A percentile compares a stretch with the other conserved stretches of the same genome.
These are phyloP conservation scores for Rubus idaeus DNA, from an alignment of 306 rosid genomes.

Conservation along the genomic window DNA sequence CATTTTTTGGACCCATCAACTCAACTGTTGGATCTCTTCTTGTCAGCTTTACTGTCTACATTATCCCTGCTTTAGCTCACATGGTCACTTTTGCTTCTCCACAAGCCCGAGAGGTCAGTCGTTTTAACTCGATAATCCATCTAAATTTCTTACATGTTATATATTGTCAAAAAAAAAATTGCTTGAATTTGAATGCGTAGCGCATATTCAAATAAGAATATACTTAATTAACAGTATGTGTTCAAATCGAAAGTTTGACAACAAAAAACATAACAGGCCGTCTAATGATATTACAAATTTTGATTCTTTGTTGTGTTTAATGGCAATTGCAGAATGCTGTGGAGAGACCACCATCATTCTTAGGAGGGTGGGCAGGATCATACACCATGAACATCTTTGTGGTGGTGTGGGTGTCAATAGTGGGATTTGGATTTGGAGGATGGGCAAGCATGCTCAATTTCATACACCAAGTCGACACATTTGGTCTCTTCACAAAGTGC, in stretches of 20 bases:
- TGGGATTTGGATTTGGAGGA: slow-evolving; percentile 98
- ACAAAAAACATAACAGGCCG: background rate
- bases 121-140: background rate
- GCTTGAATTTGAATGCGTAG: background rate
- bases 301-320: background rate
- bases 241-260: background rate
- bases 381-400: slow-evolving; percentile 76
- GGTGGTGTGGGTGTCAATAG: slow-evolving; percentile 85
- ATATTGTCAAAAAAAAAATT: too few relatives aligned
- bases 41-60: slow-evolving; percentile 98
- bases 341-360: slow-evolving; percentile 74
- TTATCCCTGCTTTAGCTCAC: slow-evolving; percentile 95
- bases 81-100: slow-evolving; percentile 89
- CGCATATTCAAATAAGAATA: background rate
- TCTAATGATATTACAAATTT: background rate
- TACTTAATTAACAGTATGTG: background rate
- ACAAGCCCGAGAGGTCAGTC: slow-evolving; percentile 73
- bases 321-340: slow-evolving; percentile 72
- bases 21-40: slow-evolving; percentile 95
- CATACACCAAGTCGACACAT: slow-evolving; percentile 67
- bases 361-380: slow-evolving; percentile 90
- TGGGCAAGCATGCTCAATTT: slow-evolving; percentile 97
- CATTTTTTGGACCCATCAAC: slow-evolving; percentile 97
- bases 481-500: slow-evolving; percentile 87
- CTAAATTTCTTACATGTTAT: too few relatives aligned